Evolutionary conservation across 805 yeast genomes (phyloP), one percentile per base, ranked within the genome.

Genomic region (Metschnikowia continentalis): DNA sequence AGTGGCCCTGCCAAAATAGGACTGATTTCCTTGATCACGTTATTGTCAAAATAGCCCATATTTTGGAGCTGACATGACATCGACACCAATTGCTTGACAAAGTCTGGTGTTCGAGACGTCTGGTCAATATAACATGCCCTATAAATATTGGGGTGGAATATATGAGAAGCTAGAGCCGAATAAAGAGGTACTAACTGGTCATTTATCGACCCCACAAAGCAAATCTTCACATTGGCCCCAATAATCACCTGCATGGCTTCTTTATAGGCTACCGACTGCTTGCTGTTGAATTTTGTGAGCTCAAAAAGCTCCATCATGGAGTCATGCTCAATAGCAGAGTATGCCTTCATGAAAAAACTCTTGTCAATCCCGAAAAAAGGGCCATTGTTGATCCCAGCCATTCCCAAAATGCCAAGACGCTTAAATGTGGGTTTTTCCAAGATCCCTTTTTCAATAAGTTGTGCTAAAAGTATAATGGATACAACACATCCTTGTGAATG

Each of bases 401-500:
- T 92, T 3, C 92, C 92, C 46, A 92, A 69, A 17, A 92, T 71
- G 0, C 94, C 89, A 13, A 91, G 76, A 20, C 79, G 70, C 63
- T 81, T 74, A 15, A 50, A 49, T 19, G 62, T 62, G 0, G 77
- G 70, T 62, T 56, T 75, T 69, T 61, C 71, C 61, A 61, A 71
- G 41, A 64, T 72, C 22, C 64, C 94, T 67, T 56, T 66, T 65
- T 81, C 86, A 11, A 92, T 78, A 39, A 92, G 74, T 57, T 78
- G 77, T 0, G 96, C 86, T n/a, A 90, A 69, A 30, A 92, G 66
- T 32, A 89, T 83, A 0, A 90, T 82, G 0, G 96, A 81, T 0
- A 94, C 98, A 0, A 96, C 97, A 43, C 92, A 84, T 0, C 99
- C 99, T 67, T 92, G 99, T 0, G 97, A 91, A 68, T 92, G 99